Conservation (phyloP, 73 alveolate species). For the Paramecium octaurelia region DNA sequence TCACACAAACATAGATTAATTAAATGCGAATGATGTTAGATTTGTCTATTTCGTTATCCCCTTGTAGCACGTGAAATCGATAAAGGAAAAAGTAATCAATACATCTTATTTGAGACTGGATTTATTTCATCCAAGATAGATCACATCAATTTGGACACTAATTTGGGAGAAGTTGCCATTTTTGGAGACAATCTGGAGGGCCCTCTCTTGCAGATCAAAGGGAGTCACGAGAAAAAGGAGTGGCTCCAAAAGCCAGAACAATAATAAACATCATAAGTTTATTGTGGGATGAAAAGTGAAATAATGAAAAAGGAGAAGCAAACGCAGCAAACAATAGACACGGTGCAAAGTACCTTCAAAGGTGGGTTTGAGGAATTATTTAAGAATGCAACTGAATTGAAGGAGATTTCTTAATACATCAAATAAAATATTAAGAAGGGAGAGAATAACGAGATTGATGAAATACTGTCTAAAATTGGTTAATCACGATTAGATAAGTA, state of each 20-base stretch:
- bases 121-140: not conserved
- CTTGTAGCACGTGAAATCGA: not conserved
- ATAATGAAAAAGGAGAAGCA: not conserved
- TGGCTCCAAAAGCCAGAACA: not conserved
- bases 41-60: not conserved
- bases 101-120: not conserved
- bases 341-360: not conserved
- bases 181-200: not conserved
- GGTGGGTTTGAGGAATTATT: conserved; percentile 28
- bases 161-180: not conserved
- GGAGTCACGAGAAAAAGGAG: not conserved
- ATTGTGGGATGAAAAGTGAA: not conserved
- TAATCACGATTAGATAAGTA: not conserved
- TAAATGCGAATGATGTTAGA: not conserved
- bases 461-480: not conserved
- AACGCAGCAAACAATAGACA: not conserved
- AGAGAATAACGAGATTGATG: not conserved
- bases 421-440: not conserved
- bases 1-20: conserved; percentile 11
- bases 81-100: not conserved
- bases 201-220: not conserved
- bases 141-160: not conserved
- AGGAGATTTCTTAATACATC: not conserved
- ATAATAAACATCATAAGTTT: not conserved
- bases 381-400: not conserved